A percentile compares a stretch with the other conserved stretches of the same genome.
These are phyloP conservation scores for Isabelozyma pseudorhagii DNA, from an alignment of 805 yeast genomes.

Conservation along the genomic window DNA sequence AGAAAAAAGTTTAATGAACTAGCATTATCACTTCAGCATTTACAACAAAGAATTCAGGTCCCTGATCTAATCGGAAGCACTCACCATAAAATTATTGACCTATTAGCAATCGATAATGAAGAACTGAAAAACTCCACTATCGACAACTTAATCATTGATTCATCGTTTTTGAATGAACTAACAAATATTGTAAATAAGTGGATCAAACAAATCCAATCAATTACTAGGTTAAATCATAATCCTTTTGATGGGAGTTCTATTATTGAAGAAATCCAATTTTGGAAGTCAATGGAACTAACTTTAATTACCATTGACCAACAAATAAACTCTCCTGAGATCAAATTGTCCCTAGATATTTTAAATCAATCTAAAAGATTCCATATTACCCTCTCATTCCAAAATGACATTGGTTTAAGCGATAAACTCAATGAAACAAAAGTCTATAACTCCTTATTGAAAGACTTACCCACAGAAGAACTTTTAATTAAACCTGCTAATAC, in stretches of 20 bases:
- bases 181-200: constrained; percentile 71
- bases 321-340: constrained; percentile 50
- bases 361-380: constrained; percentile 75
- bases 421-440: constrained; percentile 48
- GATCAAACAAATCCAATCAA: constrained; percentile 59
- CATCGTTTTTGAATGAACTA: constrained; percentile 60
- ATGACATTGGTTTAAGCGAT: constrained; percentile 66
- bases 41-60: constrained; percentile 63
- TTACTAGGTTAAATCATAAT: constrained; percentile 52
- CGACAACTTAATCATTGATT: constrained; percentile 41
- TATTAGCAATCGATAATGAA: constrained; percentile 5
- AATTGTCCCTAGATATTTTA: constrained; percentile 56
- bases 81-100: constrained; percentile 45
- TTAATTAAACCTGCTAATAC: constrained; percentile 2
- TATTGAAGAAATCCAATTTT: constrained; percentile 68
- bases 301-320: constrained; percentile 57
- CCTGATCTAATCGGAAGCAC: constrained; percentile 57
- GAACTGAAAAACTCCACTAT: constrained; percentile 26
- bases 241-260: constrained; percentile 52
- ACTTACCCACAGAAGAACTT: constrained; percentile 65
- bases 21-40: constrained; percentile 60
- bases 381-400: constrained; percentile 65
- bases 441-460: constrained; percentile 64
- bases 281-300: constrained; percentile 70
- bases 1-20: constrained; percentile 68